phyloP scores from a whole-genome alignment of 768 basidiomycete genomes.

The Boletus tylopilopsis region DNA sequence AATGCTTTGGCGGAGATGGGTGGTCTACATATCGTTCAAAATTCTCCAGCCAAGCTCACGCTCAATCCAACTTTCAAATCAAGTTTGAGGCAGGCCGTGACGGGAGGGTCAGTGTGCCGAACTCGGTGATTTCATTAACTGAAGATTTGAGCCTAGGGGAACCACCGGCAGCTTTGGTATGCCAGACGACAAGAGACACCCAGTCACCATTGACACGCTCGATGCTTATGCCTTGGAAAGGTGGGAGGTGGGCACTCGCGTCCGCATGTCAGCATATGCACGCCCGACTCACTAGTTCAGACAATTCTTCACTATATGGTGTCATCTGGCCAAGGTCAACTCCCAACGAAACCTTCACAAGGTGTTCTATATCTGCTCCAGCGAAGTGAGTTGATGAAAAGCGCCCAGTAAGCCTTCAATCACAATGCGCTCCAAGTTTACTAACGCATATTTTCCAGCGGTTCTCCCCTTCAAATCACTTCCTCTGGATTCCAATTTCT shows the following conservation, averaged over 20 bases:
- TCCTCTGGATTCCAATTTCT: slow-evolving; percentile 96
- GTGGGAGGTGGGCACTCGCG: slow-evolving; percentile 69
- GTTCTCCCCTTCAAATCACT: slow-evolving; percentile 73
- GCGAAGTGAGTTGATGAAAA: slow-evolving; percentile 83
- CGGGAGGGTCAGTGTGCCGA: slow-evolving; percentile 65
- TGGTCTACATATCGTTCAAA: slow-evolving; percentile 66
- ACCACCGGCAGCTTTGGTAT: slow-evolving; percentile 81
- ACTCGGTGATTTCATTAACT: slow-evolving; percentile 1
- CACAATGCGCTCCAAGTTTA: neutral
- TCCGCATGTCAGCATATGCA: neutral
- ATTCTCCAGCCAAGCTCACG: slow-evolving; percentile 54
- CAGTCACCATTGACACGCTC: slow-evolving; percentile 55
- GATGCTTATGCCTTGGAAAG: slow-evolving; percentile 82
- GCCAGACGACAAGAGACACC: slow-evolving; percentile 59
- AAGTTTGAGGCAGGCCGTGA: slow-evolving; percentile 78
- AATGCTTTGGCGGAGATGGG: slow-evolving; percentile 60
- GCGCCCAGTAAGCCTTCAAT: slow-evolving; percentile 48
- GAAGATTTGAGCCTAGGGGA: slow-evolving; percentile 44
- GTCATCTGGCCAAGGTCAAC: slow-evolving; percentile 79
- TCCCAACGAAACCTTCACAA: slow-evolving; percentile 70
- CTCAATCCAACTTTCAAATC: slow-evolving; percentile 76
- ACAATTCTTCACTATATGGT: slow-evolving; percentile 99
- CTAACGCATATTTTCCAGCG: slow-evolving; percentile 33
- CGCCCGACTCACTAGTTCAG: slow-evolving; percentile 38
- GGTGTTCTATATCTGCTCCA: slow-evolving; percentile 82